Evolutionary conservation across 257 asterid species (phyloP), one percentile per base, ranked within the genome.

Genomic region (Cruciata laevipes): DNA sequence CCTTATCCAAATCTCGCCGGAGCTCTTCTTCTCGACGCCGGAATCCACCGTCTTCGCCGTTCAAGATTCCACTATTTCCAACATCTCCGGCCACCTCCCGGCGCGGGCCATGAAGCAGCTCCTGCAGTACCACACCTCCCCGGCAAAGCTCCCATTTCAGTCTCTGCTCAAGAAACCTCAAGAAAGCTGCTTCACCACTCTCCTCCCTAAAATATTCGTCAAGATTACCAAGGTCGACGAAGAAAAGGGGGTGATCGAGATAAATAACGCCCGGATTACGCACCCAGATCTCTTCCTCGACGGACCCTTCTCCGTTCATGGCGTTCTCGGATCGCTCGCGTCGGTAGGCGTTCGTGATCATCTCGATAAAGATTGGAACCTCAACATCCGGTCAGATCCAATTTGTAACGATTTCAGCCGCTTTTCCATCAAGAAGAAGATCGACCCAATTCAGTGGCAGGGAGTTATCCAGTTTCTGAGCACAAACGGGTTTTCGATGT

Each of bases 1-100:
- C 67, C 90, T 88, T 61, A 86, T 88, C 66, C 97, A 83, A 65
- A 74, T 86, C 80, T 83, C 96, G 3, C 95, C 96, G 38, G 95
- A 85, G 6, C 82, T 90, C 79, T 90, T 86, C 79, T 66, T 88
- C 80, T 69, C 86, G 38, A 75, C 79, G 13, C 77, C 79, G 14
- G 72, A 81, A 18, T 75, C 89, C 69, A 89, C 95, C 70, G 20
- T 89, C 31, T 89, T 87, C 74, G 95, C 96, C 8, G 72, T 87
- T 69, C 95, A 74, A 60, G 95, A 91, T 70, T 77, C 96, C 47
- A 85, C 85, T 57, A 49, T 91, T 33, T 81, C 88, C 9, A 82
- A 83, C 6, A 79, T 80, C 73, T 85, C 97, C 3, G 47, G 6
- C 38, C 18, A 76, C 11, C 80, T 73, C 67, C 82, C 86, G 38